These are phyloP conservation scores for Chaetothyriales sp. DNA, from an alignment of 2,329 filamentous ascomycete genomes.

Conservation along the genomic window DNA sequence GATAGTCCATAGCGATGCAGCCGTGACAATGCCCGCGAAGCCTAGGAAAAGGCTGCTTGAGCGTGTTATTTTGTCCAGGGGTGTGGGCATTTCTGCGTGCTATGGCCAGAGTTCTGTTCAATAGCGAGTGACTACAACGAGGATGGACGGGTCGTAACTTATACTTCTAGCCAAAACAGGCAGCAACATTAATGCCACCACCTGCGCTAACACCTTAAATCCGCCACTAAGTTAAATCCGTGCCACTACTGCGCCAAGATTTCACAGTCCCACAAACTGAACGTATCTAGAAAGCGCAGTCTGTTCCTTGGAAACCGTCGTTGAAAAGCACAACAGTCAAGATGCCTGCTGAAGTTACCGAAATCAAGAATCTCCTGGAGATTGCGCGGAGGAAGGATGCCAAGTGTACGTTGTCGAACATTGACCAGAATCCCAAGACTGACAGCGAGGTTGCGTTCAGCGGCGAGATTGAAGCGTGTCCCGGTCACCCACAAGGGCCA, in stretches of 20 bases:
- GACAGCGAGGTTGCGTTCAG: not conserved
- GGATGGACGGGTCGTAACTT: too few relatives aligned
- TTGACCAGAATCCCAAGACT: constrained; percentile 6
- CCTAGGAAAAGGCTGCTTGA: constrained; percentile 57
- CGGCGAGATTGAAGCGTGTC: constrained; percentile 68
- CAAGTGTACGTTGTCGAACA: constrained; percentile 59
- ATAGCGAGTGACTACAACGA: too few relatives aligned
- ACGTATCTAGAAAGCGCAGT: not conserved
- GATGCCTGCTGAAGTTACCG: constrained; percentile 96
- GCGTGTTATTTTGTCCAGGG: constrained; percentile 51
- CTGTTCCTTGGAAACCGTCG: not conserved
- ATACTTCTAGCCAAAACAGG: too few relatives aligned
- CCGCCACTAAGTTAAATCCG: constrained; percentile 1
- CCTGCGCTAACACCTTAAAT: constrained; percentile 1
- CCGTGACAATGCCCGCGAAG: constrained; percentile 68
- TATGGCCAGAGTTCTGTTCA: not conserved
- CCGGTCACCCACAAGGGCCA: constrained; percentile 55
- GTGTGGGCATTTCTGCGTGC: constrained; percentile 44
- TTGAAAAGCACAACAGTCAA: constrained; percentile 41
- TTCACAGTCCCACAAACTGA: not conserved
- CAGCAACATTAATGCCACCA: too few relatives aligned
- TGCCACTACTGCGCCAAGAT: not conserved
- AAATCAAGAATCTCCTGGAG: constrained; percentile 99
- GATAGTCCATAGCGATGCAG: constrained; percentile 67
- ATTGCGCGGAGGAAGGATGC: constrained; percentile 99